Percentiles rank a stretch among this genome's conserved stretches.
Conservation (phyloP, 805 yeast genomes). For the Candida argentea region DNA sequence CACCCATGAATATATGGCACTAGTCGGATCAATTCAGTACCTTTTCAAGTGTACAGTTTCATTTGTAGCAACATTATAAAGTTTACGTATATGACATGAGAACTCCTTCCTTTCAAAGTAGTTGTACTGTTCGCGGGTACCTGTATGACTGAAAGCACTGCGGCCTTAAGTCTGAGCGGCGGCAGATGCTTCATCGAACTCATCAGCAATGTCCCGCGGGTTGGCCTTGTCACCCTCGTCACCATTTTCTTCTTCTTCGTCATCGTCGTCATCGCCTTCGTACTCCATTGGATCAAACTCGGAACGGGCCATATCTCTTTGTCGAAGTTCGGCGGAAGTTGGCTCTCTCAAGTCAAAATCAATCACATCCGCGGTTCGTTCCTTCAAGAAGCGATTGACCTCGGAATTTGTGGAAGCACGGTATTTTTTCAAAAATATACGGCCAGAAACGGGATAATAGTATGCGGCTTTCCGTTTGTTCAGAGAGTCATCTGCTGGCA, state of each 20-base stretch:
- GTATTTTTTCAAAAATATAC: slow-evolving; percentile 75
- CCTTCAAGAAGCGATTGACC: slow-evolving; percentile 44
- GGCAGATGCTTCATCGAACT: slow-evolving; percentile 3
- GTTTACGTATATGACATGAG: too few relatives aligned
- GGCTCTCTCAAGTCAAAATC: slow-evolving; percentile 62
- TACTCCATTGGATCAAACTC: slow-evolving; percentile 73
- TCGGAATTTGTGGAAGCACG: slow-evolving; percentile 55
- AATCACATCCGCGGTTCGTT: slow-evolving; percentile 50
- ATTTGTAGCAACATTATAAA: too few relatives aligned
- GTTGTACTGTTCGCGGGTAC: too few relatives aligned
- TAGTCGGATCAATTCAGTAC: too few relatives aligned
- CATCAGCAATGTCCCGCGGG: slow-evolving; percentile 8
- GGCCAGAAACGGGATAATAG: slow-evolving; percentile 70
- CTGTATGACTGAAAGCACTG: too few relatives aligned
- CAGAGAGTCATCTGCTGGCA: slow-evolving; percentile 18
- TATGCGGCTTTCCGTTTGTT: slow-evolving; percentile 48
- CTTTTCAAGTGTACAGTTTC: too few relatives aligned
- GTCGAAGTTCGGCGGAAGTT: slow-evolving; percentile 55
- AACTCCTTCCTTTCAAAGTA: too few relatives aligned
- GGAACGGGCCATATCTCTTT: slow-evolving; percentile 59
- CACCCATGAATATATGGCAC: too few relatives aligned
- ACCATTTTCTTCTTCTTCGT: slow-evolving; percentile 26
- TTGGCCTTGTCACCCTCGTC: slow-evolving; percentile 7
- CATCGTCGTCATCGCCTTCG: slow-evolving; percentile 50
- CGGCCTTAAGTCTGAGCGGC: too few relatives aligned